Base-by-base conservation (phyloP, 441 rosid species). In the Isatis lusitanica region DNA sequence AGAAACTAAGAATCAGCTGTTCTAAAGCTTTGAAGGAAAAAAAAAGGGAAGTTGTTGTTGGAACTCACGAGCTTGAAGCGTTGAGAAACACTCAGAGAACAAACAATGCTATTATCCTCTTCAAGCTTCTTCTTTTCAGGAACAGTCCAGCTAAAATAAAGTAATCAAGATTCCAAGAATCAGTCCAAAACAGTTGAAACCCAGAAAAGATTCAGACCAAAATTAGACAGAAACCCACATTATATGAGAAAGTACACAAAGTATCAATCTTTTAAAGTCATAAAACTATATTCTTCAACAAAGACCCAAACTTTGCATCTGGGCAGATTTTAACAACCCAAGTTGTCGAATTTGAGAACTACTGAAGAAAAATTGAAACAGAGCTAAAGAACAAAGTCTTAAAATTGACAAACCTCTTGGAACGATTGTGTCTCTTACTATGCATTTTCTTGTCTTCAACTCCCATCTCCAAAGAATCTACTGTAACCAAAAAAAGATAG, bases 341-440 rank as follows among this genome's bases (percentile, higher is more conserved):
- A 66, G 24, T 63, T 63, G 7, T 38, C 39, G 38, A 70, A 70
- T 63, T 70, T 17, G 52, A n/a, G n/a, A n/a, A n/a, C n/a, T n/a
- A n/a, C n/a, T n/a, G n/a, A n/a, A 58, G 24, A 40, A 63, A 66
- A 73, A 2, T 39, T 18, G 9, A 47, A 63, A 51, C 57, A 71
- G 81, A 74, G 77, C 63, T 71, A 70, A 47, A 17, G 40, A 55
- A 43, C 26, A 61, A 24, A 61, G 40, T 61, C 18, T 47, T 31
- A 40, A 75, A 62, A 21, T 44, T 52, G 36, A 4, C 74, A 61
- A 74, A 92, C 98, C 98, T 93, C 82, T 90, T 90, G 3, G 97
- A 93, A 77, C 98, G 93, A 71, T 80, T 85, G 83, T 93, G 97
- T 78, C 72, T 70, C 17, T 81, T 53, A 44, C 42, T 69, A 83